A percentile compares a stretch with the other conserved stretches of the same genome.
Conservation (phyloP, 345 rosid species). For the Citrus sp. region DNA sequence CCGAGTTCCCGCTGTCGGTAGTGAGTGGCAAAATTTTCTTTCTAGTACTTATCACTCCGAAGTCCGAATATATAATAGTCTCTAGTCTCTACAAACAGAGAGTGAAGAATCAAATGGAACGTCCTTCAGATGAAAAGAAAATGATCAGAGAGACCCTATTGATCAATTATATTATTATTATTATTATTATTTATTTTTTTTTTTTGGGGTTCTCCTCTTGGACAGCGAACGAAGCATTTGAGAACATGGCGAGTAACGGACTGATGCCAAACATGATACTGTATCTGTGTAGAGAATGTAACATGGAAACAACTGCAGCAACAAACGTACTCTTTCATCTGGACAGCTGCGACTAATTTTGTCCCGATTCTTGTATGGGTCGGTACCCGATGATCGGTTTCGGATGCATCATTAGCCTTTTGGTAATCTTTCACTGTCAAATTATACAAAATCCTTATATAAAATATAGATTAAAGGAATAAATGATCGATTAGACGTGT, state of each 20-base stretch:
- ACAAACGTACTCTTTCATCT: conserved; percentile 46
- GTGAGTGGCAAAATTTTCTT: no score
- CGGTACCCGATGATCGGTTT: conserved; percentile 48
- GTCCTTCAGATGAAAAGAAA: not conserved
- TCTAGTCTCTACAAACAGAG: no score
- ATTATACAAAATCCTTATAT: not conserved
- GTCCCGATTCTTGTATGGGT: conserved; percentile 60
- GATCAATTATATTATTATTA: not conserved
- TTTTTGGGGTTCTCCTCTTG: not conserved
- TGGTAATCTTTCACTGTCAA: conserved; percentile 26
- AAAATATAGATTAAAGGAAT: no score
- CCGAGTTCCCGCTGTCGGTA: no score
- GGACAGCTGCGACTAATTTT: conserved; percentile 54
- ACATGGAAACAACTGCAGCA: conserved; percentile 38
- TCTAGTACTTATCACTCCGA: no score
- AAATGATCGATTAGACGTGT: not conserved
- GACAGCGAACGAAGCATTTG: conserved; percentile 61
- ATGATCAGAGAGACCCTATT: conserved; percentile 32
- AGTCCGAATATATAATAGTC: no score
- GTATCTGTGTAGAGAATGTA: conserved; percentile 49
- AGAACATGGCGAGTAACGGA: conserved; percentile 56
- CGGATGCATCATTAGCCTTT: conserved; percentile 45
- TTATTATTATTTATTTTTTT: no score
- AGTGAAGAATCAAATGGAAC: conserved; percentile 12
- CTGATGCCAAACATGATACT: conserved; percentile 56